phyloP scores from a whole-genome alignment of 108 stramenopile species.

The Pseudonitzschia pungens region DNA sequence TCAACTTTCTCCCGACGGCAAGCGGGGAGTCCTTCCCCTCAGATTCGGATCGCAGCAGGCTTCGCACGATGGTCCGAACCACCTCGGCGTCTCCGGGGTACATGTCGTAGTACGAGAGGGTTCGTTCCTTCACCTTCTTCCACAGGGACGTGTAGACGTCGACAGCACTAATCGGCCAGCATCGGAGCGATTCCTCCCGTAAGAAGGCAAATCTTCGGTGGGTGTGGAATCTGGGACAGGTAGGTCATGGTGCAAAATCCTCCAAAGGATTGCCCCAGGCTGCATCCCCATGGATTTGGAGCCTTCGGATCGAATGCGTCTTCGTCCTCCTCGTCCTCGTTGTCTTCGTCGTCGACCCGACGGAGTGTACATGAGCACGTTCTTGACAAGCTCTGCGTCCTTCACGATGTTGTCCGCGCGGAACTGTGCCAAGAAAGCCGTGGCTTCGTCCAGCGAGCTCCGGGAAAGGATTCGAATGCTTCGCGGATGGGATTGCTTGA shows the following conservation, averaged over 20 bases:
- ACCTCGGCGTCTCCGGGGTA: slow-evolving; percentile 84
- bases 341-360: slow-evolving; percentile 17
- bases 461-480: slow-evolving; percentile 39
- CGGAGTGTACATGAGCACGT: slow-evolving; percentile 50
- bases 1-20: slow-evolving; percentile 88
- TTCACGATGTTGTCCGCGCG: slow-evolving; percentile 88
- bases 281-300: slow-evolving; percentile 71
- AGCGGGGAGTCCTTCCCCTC: neutral
- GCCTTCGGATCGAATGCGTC: neutral
- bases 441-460: slow-evolving; percentile 53
- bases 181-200: slow-evolving; percentile 94
- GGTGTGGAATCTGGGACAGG: slow-evolving; percentile 67
- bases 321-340: slow-evolving; percentile 6
- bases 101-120: slow-evolving; percentile 76
- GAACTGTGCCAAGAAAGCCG: slow-evolving; percentile 76
- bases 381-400: slow-evolving; percentile 87
- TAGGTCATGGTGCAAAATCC: slow-evolving; percentile 94
- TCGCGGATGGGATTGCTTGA: slow-evolving; percentile 8
- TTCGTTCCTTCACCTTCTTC: slow-evolving; percentile 77
- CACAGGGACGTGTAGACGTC: slow-evolving; percentile 74
- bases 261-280: slow-evolving; percentile 91
- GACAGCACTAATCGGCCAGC: slow-evolving; percentile 57
- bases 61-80: slow-evolving; percentile 76
- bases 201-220: slow-evolving; percentile 68
- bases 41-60: slow-evolving; percentile 40